These are phyloP conservation scores for Diaporthe aspalathi DNA, from an alignment of 2,329 filamentous ascomycete species.

Conservation along the genomic window DNA sequence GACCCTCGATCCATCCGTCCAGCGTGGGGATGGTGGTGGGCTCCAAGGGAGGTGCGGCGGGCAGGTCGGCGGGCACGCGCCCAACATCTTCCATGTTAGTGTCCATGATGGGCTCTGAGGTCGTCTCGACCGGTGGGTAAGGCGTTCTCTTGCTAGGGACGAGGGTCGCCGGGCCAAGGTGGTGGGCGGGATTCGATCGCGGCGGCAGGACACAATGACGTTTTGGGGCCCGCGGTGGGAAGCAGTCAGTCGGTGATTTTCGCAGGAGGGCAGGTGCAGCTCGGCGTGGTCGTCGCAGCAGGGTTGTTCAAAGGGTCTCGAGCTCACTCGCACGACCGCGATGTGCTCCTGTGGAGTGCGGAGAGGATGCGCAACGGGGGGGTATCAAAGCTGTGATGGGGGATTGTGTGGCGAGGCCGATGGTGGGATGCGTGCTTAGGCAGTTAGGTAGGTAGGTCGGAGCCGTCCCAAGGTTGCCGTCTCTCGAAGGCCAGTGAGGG, in stretches of 20 bases:
- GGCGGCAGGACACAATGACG: slow-evolving; percentile 38
- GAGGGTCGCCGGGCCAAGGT: slow-evolving; percentile 32
- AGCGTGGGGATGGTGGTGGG: slow-evolving; percentile 91
- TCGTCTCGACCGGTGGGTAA: slow-evolving; percentile 7
- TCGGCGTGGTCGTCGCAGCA: slow-evolving; percentile 32
- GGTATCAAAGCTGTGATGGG: slow-evolving; percentile 40
- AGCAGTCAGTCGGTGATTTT: slow-evolving; percentile 35
- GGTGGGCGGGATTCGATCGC: slow-evolving; percentile 38
- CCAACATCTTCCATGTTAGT: slow-evolving; percentile 99
- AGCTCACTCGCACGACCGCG: slow-evolving; percentile 30
- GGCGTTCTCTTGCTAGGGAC: slow-evolving; percentile 28
- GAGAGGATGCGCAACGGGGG: slow-evolving; percentile 32
- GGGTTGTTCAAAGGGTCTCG: neutral
- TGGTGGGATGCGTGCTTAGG: slow-evolving; percentile 36
- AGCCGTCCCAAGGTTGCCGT: slow-evolving; percentile 34
- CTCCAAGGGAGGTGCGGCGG: slow-evolving; percentile 75
- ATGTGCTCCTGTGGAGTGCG: slow-evolving; percentile 24
- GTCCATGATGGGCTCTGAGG: slow-evolving; percentile 72
- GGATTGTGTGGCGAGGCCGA: slow-evolving; percentile 27
- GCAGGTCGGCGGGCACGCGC: slow-evolving; percentile 83
- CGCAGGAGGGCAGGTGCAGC: slow-evolving; percentile 30
- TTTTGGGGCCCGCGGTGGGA: slow-evolving; percentile 29
- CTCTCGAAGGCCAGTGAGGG: slow-evolving; percentile 32
- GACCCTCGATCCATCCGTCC: slow-evolving; percentile 97
- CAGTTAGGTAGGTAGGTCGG: slow-evolving; percentile 18